phyloP scores from a whole-genome alignment of 2,329 filamentous ascomycete species.

The Beauveria brongniartii region DNA sequence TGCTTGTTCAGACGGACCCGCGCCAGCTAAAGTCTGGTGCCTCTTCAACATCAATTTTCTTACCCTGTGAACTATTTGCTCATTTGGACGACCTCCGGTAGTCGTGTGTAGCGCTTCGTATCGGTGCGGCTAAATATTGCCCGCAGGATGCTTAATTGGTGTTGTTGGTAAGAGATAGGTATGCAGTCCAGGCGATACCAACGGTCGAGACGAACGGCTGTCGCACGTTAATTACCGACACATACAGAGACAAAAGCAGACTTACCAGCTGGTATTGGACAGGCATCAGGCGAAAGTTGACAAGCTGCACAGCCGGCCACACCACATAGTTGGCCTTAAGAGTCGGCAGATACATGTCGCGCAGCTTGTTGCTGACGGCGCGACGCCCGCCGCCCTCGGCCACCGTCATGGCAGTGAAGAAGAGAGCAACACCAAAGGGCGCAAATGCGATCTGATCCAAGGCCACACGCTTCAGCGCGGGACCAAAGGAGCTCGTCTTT shows the following conservation, averaged over 20 bases:
- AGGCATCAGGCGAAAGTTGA: conserved; percentile 94
- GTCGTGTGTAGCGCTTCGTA: no score
- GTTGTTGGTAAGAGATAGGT: conserved; percentile 85
- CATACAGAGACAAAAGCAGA: conserved; percentile 20
- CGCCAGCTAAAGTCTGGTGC: neutral
- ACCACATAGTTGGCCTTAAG: conserved; percentile 93
- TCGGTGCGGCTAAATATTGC: no score
- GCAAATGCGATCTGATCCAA: conserved; percentile 93
- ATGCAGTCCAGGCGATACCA: conserved; percentile 96
- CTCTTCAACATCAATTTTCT: neutral
- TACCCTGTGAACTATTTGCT: no score
- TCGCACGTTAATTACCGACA: neutral
- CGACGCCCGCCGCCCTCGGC: conserved; percentile 83
- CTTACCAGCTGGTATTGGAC: conserved; percentile 93
- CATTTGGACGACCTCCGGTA: no score
- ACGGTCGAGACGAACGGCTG: conserved; percentile 93
- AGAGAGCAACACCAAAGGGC: conserved; percentile 74
- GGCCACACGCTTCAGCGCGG: conserved; percentile 81
- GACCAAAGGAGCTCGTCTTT: conserved; percentile 63
- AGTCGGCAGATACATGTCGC: conserved; percentile 88
- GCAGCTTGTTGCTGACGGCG: conserved; percentile 74
- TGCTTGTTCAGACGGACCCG: neutral
- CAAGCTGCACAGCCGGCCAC: conserved; percentile 91
- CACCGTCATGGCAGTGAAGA: conserved; percentile 95
- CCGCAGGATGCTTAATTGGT: conserved; percentile 50